Evolutionary conservation across 2,329 filamentous ascomycete genomes (phyloP).

Genomic region (Talaromyces sp.): DNA sequence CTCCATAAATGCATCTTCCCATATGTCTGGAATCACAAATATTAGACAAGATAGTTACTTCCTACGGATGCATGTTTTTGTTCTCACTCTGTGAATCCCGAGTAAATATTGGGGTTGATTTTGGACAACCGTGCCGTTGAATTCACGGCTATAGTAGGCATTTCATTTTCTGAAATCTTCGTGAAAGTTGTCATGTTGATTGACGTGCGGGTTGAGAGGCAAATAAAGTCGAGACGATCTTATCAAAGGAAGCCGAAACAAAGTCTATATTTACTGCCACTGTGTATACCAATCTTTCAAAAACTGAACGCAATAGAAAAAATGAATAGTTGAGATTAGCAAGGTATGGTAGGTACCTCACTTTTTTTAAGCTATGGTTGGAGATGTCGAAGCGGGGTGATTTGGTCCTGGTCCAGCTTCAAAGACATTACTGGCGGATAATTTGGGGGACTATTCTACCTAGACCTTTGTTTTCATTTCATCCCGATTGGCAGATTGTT

Average conservation of each 20-base stretch:
- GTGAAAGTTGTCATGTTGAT: slow-evolving; percentile 67
- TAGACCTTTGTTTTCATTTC: background rate
- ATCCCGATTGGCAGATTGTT: background rate
- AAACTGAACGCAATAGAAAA: background rate
- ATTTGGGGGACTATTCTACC: background rate
- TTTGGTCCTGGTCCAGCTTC: background rate
- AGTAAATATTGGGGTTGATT: slow-evolving; percentile 77
- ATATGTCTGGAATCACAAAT: slow-evolving; percentile 59
- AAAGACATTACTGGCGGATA: background rate
- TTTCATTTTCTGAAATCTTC: slow-evolving; percentile 56
- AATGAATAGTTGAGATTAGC: background rate
- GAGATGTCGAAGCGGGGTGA: background rate
- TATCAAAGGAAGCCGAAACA: background rate
- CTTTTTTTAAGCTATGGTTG: background rate
- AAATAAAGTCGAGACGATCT: background rate
- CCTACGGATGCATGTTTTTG: background rate
- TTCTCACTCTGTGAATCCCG: slow-evolving; percentile 74
- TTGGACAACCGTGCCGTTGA: slow-evolving; percentile 61
- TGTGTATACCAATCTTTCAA: background rate
- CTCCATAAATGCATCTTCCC: slow-evolving; percentile 83
- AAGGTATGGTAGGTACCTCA: background rate
- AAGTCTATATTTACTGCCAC: background rate
- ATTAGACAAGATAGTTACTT: background rate
- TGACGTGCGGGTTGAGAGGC: background rate
- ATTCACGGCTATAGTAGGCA: slow-evolving; percentile 62